A percentile compares a stretch with the other conserved stretches of the same genome.
Conservation (phyloP, 192 early-diverging fungal species). For the Funneliformis mosseae region DNA sequence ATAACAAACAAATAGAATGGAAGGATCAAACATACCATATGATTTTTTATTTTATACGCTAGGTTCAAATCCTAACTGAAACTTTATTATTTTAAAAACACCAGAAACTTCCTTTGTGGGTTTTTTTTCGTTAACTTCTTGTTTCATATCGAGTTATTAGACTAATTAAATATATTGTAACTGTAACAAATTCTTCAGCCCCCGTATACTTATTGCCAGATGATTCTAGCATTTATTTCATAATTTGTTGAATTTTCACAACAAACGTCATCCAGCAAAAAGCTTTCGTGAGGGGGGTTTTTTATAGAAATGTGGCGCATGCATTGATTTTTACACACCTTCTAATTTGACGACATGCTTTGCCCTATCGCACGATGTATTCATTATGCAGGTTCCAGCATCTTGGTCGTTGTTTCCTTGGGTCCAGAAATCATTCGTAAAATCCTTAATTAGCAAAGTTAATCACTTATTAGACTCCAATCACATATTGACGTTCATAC, state of each 20-base stretch:
- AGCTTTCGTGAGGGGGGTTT: not conserved
- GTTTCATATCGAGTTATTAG: not conserved
- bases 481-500: too few relatives aligned
- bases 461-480: too few relatives aligned
- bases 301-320: not conserved
- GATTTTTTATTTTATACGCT: not conserved
- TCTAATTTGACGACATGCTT: too few relatives aligned
- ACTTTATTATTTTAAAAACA: not conserved
- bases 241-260: too few relatives aligned
- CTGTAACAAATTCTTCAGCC: not conserved
- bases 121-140: not conserved
- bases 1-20: too few relatives aligned
- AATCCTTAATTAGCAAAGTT: too few relatives aligned
- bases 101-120: not conserved
- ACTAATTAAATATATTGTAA: not conserved
- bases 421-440: not conserved
- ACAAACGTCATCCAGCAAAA: not conserved
- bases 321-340: not conserved
- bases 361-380: not conserved
- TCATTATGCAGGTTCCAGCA: not conserved
- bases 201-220: too few relatives aligned
- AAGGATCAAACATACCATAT: too few relatives aligned
- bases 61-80: not conserved
- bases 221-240: too few relatives aligned
- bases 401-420: not conserved